Percentiles rank a stretch among this genome's conserved stretches.
These are phyloP conservation scores for Oryza glumipatula DNA, from an alignment of 176 grass and related monocot species.

Conservation along the genomic window DNA sequence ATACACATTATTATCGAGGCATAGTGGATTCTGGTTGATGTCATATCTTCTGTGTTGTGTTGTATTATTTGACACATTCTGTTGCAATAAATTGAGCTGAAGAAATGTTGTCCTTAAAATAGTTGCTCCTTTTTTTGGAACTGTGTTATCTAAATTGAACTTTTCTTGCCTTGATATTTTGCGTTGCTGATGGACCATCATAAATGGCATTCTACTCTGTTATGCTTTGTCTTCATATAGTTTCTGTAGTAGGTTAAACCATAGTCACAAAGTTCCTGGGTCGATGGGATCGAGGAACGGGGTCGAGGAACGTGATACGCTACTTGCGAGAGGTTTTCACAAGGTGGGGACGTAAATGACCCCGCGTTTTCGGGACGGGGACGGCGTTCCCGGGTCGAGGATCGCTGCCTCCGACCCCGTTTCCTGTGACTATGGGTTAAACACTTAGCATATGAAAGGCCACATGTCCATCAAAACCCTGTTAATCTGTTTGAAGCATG, in stretches of 20 bases:
- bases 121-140: slow-evolving; percentile 18
- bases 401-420: too few species aligned
- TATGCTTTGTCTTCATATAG: slow-evolving; percentile 17
- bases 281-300: too few species aligned
- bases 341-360: too few species aligned
- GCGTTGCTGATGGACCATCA: slow-evolving; percentile 5
- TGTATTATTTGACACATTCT: slow-evolving; percentile 8
- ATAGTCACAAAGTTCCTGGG: too few species aligned
- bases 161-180: slow-evolving; percentile 12
- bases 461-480: slow-evolving; percentile 19
- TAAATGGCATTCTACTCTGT: slow-evolving; percentile 7
- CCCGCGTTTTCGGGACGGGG: too few species aligned
- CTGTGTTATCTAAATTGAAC: slow-evolving; percentile 18
- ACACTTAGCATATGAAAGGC: slow-evolving; percentile 12
- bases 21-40: slow-evolving; percentile 6
- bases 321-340: too few species aligned
- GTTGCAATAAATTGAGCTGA: slow-evolving; percentile 6
- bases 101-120: not conserved
- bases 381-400: too few species aligned
- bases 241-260: slow-evolving; percentile 11
- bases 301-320: too few species aligned
- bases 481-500: slow-evolving; percentile 7
- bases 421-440: too few species aligned
- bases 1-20: not conserved
- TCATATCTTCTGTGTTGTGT: not conserved